Conservation (phyloP, 225 moss, liverwort and hornwort species). For the Pleurozium schreberi region DNA sequence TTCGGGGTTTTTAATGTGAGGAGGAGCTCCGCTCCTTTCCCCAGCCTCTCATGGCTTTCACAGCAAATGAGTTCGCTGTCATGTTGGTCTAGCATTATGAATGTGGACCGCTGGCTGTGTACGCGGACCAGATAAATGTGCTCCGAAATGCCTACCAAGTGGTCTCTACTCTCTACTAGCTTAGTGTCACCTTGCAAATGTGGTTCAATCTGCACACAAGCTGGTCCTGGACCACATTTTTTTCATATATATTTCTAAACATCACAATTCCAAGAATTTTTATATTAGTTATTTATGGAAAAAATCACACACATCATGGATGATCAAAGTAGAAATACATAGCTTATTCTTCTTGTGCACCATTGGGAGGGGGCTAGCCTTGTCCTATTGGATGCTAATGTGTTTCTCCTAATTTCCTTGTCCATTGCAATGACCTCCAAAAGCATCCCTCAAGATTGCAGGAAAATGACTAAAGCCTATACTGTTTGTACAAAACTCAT, state of each 20-base stretch:
- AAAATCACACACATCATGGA: neutral
- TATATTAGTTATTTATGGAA: neutral
- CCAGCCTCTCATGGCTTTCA: no score
- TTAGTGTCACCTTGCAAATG: no score
- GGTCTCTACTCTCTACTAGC: no score
- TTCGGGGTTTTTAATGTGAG: no score
- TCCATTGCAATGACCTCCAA: neutral
- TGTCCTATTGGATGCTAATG: neutral
- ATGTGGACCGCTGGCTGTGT: neutral
- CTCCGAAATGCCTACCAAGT: neutral
- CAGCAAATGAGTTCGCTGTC: no score
- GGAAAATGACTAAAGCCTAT: neutral
- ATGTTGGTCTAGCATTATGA: no score
- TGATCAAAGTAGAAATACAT: neutral
- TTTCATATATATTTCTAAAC: neutral
- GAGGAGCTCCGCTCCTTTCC: no score
- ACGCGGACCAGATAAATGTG: neutral
- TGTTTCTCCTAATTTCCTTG: neutral
- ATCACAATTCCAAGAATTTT: neutral
- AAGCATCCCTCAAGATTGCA: neutral
- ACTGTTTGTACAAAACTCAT: neutral
- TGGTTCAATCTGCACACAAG: neutral
- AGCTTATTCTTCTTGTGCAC: neutral
- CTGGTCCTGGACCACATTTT: neutral
- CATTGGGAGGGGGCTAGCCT: neutral